phyloP scores from a whole-genome alignment of 2,329 filamentous ascomycete genomes.

The Xylariomycetidae sp. region DNA sequence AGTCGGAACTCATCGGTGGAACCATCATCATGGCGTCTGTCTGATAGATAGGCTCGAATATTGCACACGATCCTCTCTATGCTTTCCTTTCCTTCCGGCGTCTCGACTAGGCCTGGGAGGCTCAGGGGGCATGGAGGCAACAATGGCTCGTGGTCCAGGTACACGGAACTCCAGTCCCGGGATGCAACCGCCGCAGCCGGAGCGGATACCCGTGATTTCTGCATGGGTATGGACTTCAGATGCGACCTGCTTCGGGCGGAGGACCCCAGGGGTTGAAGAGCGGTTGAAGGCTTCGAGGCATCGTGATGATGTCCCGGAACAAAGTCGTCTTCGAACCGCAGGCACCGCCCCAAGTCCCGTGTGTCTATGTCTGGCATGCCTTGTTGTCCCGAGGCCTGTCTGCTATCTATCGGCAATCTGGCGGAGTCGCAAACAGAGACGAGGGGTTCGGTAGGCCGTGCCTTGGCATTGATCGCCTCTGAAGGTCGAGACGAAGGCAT shows the following conservation, averaged over 20 bases:
- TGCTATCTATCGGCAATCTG: too few relatives aligned
- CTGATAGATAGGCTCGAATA: slow-evolving; percentile 20
- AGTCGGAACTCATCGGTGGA: neutral
- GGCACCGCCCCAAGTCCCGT: too few relatives aligned
- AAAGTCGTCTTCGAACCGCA: too few relatives aligned
- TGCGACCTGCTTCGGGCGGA: too few relatives aligned
- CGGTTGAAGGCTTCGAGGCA: too few relatives aligned
- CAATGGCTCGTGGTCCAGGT: slow-evolving; percentile 4
- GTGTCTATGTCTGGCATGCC: too few relatives aligned
- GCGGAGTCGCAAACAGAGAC: slow-evolving; percentile 5
- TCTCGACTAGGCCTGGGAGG: too few relatives aligned
- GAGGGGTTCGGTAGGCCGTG: slow-evolving; percentile 10
- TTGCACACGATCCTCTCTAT: slow-evolving; percentile 19
- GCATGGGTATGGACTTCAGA: too few relatives aligned
- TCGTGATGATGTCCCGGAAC: slow-evolving; percentile 7
- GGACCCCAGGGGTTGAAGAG: too few relatives aligned
- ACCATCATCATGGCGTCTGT: slow-evolving; percentile 12
- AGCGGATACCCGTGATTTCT: too few relatives aligned
- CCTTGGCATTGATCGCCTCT: slow-evolving; percentile 3
- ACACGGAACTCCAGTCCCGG: slow-evolving; percentile 10
- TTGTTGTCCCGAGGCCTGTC: too few relatives aligned
- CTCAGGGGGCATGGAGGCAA: too few relatives aligned
- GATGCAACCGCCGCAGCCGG: slow-evolving; percentile 7
- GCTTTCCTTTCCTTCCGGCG: slow-evolving; percentile 10
- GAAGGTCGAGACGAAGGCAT: slow-evolving; percentile 5